A percentile compares a stretch with the other conserved stretches of the same genome.
Conservation (phyloP, 371 early-diverging fungal species). For the Saksenaea vasiformis region DNA sequence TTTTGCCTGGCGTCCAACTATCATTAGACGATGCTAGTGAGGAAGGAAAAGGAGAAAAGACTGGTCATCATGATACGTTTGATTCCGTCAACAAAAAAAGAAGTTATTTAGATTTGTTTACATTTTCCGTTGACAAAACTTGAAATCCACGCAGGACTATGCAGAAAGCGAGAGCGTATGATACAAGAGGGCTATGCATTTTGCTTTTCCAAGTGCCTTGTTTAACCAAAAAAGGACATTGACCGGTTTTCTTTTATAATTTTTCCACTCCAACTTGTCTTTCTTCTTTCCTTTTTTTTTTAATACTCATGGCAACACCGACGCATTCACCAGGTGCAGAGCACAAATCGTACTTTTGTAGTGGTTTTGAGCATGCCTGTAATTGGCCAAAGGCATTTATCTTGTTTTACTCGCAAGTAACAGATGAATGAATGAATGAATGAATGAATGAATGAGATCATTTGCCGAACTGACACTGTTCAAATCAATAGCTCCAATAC, state of each 20-base stretch:
- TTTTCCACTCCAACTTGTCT: background rate
- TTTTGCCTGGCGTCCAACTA: too few relatives aligned
- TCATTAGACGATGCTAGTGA: too few relatives aligned
- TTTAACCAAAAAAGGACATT: background rate
- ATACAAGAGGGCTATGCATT: background rate
- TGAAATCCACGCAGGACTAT: too few relatives aligned
- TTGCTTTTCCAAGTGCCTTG: slow-evolving; percentile 1
- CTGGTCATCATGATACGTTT: too few relatives aligned
- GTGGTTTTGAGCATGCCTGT: slow-evolving; percentile 40
- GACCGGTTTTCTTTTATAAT: background rate
- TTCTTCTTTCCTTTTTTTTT: background rate
- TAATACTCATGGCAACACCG: background rate
- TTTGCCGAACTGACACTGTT: background rate
- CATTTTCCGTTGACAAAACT: too few relatives aligned
- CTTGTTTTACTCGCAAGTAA: slow-evolving; percentile 37
- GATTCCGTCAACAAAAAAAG: too few relatives aligned
- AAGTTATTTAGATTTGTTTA: too few relatives aligned
- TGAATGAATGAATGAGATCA: background rate
- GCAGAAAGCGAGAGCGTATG: too few relatives aligned
- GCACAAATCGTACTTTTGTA: slow-evolving; percentile 31
- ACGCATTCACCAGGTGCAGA: slow-evolving; percentile 19
- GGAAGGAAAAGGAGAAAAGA: too few relatives aligned
- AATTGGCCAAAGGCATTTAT: slow-evolving; percentile 39
- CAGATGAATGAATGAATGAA: too few relatives aligned
- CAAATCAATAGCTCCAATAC: slow-evolving; percentile 33